Evolutionary conservation across 2,329 filamentous ascomycete species (phyloP).

Genomic region (Pseudocercospora musae): DNA sequence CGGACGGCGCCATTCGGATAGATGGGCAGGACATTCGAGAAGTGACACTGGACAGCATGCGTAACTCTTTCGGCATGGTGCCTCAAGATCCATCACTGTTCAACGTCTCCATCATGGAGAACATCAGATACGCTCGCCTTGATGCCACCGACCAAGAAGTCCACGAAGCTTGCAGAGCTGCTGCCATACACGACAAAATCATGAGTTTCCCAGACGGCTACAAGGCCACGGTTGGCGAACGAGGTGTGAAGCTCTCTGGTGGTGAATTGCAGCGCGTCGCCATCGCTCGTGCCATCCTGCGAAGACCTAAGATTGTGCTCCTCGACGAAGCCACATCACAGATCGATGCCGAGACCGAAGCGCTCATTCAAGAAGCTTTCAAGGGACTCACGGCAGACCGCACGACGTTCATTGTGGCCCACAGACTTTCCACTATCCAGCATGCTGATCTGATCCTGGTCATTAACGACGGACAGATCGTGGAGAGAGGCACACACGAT

Average conservation of each 20-base stretch:
- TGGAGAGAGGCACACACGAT: constrained; percentile 74
- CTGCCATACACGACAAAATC: constrained; percentile 64
- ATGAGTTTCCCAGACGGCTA: constrained; percentile 63
- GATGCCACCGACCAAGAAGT: constrained; percentile 61
- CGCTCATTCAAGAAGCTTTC: constrained; percentile 56
- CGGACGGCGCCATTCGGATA: constrained; percentile 52
- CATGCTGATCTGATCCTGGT: constrained; percentile 78
- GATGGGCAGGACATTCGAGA: constrained; percentile 60
- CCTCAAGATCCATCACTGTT: constrained; percentile 64
- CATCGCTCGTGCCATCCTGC: constrained; percentile 68
- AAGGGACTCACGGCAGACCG: constrained; percentile 59
- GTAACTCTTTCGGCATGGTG: constrained; percentile 60
- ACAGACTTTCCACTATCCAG: constrained; percentile 70
- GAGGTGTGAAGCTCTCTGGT: constrained; percentile 74
- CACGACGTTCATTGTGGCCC: constrained; percentile 75
- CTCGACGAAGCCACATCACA: constrained; percentile 76
- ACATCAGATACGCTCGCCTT: constrained; percentile 61
- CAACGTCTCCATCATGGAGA: constrained; percentile 62
- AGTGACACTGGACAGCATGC: constrained; percentile 56
- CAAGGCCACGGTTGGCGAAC: constrained; percentile 71
- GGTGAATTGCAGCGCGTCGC: constrained; percentile 81
- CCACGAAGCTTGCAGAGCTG: constrained; percentile 58
- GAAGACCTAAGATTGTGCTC: constrained; percentile 63
- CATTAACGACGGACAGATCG: constrained; percentile 64
- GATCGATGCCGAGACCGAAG: constrained; percentile 55